These are phyloP conservation scores for Didymosphaeria variabile DNA, from an alignment of 2,329 filamentous ascomycete genomes.

Conservation along the genomic window DNA sequence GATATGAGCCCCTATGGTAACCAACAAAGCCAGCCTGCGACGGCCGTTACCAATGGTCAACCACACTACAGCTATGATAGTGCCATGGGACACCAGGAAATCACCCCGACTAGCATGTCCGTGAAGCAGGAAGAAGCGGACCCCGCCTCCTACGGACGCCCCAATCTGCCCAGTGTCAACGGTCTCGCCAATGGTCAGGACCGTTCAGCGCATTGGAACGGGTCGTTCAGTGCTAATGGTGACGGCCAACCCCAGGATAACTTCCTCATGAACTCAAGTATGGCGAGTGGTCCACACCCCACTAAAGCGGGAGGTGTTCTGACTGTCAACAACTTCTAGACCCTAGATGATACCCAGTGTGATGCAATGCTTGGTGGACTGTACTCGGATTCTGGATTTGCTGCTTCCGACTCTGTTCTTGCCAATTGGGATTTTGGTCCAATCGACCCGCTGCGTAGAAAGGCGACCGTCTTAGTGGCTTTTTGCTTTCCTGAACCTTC, in stretches of 20 bases:
- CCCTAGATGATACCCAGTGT: constrained; percentile 54
- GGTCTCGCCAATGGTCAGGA: constrained; percentile 48
- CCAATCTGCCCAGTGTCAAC: constrained; percentile 47
- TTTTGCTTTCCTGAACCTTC: constrained; percentile 61
- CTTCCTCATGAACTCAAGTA: constrained; percentile 57
- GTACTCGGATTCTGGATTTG: constrained; percentile 57
- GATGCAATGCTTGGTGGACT: constrained; percentile 60
- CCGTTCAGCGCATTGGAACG: constrained; percentile 54
- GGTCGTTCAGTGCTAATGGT: constrained; percentile 48
- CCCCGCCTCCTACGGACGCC: constrained; percentile 42
- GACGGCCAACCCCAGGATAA: constrained; percentile 55
- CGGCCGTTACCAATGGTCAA: constrained; percentile 29
- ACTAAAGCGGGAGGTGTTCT: constrained; percentile 56
- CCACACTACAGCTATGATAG: constrained; percentile 47
- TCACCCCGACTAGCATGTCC: constrained; percentile 46
- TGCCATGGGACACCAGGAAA: constrained; percentile 39
- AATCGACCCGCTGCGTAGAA: constrained; percentile 57
- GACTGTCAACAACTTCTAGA: constrained; percentile 53
- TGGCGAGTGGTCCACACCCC: constrained; percentile 55
- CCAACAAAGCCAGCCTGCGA: constrained; percentile 38
- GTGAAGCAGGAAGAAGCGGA: constrained; percentile 45
- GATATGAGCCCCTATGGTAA: constrained; percentile 34
- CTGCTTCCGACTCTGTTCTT: constrained; percentile 48
- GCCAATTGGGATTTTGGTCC: constrained; percentile 54
- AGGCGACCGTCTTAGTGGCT: constrained; percentile 56